Conservation (phyloP, 1,284 basidiomycete genomes). For the Waitea zeae region DNA sequence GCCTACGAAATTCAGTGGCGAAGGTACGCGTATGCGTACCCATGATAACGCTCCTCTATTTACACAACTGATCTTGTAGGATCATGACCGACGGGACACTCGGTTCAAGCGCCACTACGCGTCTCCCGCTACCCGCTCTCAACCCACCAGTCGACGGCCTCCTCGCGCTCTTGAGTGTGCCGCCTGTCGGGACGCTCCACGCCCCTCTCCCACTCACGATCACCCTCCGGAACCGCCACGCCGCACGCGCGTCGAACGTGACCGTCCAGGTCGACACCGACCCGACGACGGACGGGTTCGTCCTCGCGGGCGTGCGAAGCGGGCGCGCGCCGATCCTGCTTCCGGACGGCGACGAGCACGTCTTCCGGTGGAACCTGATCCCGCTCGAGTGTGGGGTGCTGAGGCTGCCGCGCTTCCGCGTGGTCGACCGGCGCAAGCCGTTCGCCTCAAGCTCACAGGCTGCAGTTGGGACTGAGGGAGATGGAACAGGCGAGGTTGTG, state of each 20-base stretch:
- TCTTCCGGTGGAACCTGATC: constrained; percentile 50
- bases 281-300: constrained; percentile 41
- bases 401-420: constrained; percentile 35
- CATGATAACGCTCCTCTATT: too few relatives aligned
- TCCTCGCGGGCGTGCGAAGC: constrained; percentile 51
- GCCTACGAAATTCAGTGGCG: constrained; percentile 48
- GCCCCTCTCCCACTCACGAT: constrained; percentile 34
- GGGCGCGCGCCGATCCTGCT: constrained; percentile 49
- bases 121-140: constrained; percentile 37
- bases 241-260: constrained; percentile 43
- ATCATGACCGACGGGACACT: constrained; percentile 22
- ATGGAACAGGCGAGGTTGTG: constrained; percentile 26
- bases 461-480: constrained; percentile 7
- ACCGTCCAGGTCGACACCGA: constrained; percentile 53
- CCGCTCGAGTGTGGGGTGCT: constrained; percentile 57
- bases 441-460: too few relatives aligned
- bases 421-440: constrained; percentile 35
- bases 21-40: constrained; percentile 21
- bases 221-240: constrained; percentile 47
- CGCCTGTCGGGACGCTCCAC: constrained; percentile 44
- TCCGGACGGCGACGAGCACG: constrained; percentile 44
- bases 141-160: constrained; percentile 38
- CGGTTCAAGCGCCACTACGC: constrained; percentile 28
- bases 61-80: constrained; percentile 13
- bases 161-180: constrained; percentile 44